These are phyloP conservation scores for Paraconiothyrium brasiliense DNA, from an alignment of 2,329 filamentous ascomycete species.

Conservation along the genomic window DNA sequence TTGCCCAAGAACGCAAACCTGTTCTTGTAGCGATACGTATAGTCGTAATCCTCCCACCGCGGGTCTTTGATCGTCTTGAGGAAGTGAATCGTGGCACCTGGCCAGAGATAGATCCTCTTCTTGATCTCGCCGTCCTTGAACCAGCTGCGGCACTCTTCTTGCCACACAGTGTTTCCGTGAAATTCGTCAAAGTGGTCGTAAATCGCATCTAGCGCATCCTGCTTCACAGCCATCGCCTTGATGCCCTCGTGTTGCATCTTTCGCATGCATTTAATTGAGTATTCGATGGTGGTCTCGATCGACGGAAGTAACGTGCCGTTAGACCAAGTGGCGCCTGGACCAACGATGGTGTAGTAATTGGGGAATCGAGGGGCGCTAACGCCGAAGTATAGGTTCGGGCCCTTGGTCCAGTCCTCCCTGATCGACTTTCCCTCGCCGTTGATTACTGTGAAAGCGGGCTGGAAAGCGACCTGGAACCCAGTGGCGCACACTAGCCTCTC, in stretches of 20 bases:
- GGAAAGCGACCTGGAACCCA: constrained; percentile 48
- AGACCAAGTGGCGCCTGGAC: constrained; percentile 55
- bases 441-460: constrained; percentile 56
- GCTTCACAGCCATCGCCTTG: constrained; percentile 43
- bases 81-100: constrained; percentile 46
- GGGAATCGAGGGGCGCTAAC: constrained; percentile 55
- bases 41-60: constrained; percentile 58
- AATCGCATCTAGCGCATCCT: constrained; percentile 41
- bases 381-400: constrained; percentile 54
- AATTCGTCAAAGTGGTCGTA: constrained; percentile 45
- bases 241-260: constrained; percentile 46
- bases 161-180: constrained; percentile 43
- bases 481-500: constrained; percentile 46
- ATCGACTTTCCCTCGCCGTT: constrained; percentile 48
- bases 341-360: constrained; percentile 57
- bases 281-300: constrained; percentile 55
- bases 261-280: constrained; percentile 44
- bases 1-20: constrained; percentile 44
- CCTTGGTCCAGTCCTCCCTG: constrained; percentile 51
- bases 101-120: constrained; percentile 45
- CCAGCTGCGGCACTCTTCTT: constrained; percentile 48
- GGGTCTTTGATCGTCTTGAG: constrained; percentile 52
- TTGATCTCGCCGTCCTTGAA: constrained; percentile 47
- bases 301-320: constrained; percentile 56
- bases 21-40: constrained; percentile 51